Conservation (phyloP, 805 yeast species). For the Debaryomyces maramus region DNA sequence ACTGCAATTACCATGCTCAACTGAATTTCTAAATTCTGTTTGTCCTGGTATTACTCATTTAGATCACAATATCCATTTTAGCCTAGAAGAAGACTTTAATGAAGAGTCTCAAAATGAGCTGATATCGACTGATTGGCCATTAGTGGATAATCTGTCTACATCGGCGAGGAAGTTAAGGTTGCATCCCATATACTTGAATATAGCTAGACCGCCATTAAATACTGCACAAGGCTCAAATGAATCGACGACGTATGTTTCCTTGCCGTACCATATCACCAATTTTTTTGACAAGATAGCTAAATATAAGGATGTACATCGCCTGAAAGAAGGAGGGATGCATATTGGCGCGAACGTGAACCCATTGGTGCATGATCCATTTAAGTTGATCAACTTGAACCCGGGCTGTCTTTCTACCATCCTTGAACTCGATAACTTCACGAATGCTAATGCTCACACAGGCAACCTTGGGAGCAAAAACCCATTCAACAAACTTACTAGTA, state of each 20-base stretch:
- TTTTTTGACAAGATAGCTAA: constrained; percentile 38
- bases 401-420: constrained; percentile 44
- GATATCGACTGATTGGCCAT: constrained; percentile 25
- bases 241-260: constrained; percentile 53
- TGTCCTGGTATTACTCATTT: constrained; percentile 36
- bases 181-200: constrained; percentile 29
- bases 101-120: not conserved
- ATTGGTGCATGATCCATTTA: constrained; percentile 51
- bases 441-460: constrained; percentile 6
- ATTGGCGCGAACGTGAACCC: constrained; percentile 59
- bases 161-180: constrained; percentile 18
- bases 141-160: constrained; percentile 13
- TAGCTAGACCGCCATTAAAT: constrained; percentile 37
- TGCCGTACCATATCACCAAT: constrained; percentile 50
- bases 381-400: constrained; percentile 53
- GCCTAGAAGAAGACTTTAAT: constrained; percentile 14
- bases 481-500: constrained; percentile 32
- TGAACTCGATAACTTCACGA: constrained; percentile 13
- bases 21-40: constrained; percentile 34
- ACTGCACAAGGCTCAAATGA: constrained; percentile 29
- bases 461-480: constrained; percentile 22
- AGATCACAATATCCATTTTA: constrained; percentile 36
- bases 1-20: constrained; percentile 26
- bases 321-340: constrained; percentile 43
- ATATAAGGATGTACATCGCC: constrained; percentile 29